phyloP scores from a whole-genome alignment of 2,329 filamentous ascomycete species.

The Fusarium sp. region DNA sequence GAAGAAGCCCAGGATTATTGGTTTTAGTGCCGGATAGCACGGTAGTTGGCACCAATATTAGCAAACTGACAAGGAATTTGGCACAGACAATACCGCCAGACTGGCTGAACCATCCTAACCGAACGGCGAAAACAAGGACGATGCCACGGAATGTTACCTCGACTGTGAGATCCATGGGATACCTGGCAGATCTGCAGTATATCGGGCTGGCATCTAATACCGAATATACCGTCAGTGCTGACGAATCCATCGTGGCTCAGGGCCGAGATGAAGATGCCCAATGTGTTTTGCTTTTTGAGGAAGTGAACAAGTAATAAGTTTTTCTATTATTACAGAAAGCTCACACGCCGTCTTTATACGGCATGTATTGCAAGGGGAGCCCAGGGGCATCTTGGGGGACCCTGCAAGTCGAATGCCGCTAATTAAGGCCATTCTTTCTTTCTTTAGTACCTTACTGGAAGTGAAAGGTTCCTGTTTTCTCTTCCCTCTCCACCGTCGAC shows the following conservation, averaged over 20 bases:
- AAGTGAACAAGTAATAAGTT: slow-evolving; percentile 18
- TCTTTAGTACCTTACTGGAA: not conserved
- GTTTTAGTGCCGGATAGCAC: slow-evolving; percentile 31
- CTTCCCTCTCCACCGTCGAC: slow-evolving; percentile 20
- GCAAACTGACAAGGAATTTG: slow-evolving; percentile 24
- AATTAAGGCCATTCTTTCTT: not conserved
- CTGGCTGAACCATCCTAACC: slow-evolving; percentile 36
- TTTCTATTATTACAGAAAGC: slow-evolving; percentile 7
- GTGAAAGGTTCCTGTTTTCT: slow-evolving; percentile 10
- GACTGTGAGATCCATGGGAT: slow-evolving; percentile 37
- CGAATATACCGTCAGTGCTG: not conserved
- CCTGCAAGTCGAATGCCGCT: slow-evolving; percentile 9
- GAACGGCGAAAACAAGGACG: slow-evolving; percentile 29
- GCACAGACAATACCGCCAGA: slow-evolving; percentile 31
- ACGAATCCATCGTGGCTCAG: slow-evolving; percentile 18
- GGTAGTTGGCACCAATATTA: slow-evolving; percentile 40
- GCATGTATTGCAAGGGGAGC: slow-evolving; percentile 10
- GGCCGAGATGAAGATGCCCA: slow-evolving; percentile 29
- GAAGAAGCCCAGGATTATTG: slow-evolving; percentile 6
- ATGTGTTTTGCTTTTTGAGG: slow-evolving; percentile 33
- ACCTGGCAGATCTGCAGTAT: slow-evolving; percentile 32
- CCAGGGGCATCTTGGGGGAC: slow-evolving; percentile 9
- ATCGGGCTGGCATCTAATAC: slow-evolving; percentile 1
- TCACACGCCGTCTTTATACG: slow-evolving; percentile 30
- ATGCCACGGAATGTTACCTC: slow-evolving; percentile 37